Percentiles rank a stretch among this genome's conserved stretches.
Conservation (phyloP, 805 yeast species). For the Nakazawaea pomicola region DNA sequence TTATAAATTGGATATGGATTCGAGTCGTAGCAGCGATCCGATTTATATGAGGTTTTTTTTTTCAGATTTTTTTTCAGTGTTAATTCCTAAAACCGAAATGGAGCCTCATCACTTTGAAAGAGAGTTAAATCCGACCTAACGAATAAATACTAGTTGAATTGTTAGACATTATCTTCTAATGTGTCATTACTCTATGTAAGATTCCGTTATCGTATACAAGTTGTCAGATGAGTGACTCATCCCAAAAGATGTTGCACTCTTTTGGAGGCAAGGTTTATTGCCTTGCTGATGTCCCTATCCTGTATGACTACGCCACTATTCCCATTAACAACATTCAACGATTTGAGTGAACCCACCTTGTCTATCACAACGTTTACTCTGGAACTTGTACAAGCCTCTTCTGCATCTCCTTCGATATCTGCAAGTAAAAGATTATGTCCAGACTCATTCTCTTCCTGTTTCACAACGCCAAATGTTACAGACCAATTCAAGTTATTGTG, state of each 20-base stretch:
- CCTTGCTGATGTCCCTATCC: slow-evolving; percentile 38
- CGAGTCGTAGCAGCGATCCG: too few relatives aligned
- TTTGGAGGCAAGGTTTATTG: slow-evolving; percentile 41
- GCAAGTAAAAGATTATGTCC: slow-evolving; percentile 46
- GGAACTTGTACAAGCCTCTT: slow-evolving; percentile 56
- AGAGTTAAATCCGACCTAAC: too few relatives aligned
- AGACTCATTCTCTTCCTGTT: slow-evolving; percentile 25
- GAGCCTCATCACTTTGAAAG: too few relatives aligned
- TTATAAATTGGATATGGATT: too few relatives aligned
- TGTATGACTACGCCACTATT: slow-evolving; percentile 40
- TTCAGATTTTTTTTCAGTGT: too few relatives aligned
- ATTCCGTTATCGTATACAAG: neutral
- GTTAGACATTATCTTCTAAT: too few relatives aligned
- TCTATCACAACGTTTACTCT: slow-evolving; percentile 41
- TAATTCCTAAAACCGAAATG: too few relatives aligned
- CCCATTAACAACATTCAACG: slow-evolving; percentile 33
- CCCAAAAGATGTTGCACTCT: slow-evolving; percentile 37
- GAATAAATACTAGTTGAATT: too few relatives aligned
- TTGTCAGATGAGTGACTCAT: too few relatives aligned
- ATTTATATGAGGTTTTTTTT: too few relatives aligned
- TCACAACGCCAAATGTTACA: slow-evolving; percentile 59
- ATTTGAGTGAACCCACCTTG: slow-evolving; percentile 6
- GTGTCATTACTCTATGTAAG: too few relatives aligned
- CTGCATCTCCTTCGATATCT: slow-evolving; percentile 83
- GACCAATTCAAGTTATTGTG: slow-evolving; percentile 34